These are phyloP conservation scores for Physcomitrellopsis africana DNA, from an alignment of 225 moss, liverwort and hornwort genomes.

Conservation along the genomic window DNA sequence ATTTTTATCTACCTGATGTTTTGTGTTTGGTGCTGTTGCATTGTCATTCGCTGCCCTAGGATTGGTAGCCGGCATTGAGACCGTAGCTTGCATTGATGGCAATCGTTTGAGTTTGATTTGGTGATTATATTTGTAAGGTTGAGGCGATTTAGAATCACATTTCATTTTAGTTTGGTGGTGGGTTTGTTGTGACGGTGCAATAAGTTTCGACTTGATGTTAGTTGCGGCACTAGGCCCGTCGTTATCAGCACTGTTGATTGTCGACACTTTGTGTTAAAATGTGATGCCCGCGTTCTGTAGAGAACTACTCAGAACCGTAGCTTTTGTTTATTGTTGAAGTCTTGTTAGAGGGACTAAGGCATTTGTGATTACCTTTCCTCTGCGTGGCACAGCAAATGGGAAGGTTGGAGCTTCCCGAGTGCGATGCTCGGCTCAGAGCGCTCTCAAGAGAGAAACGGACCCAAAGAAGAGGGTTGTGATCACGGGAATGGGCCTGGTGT, in stretches of 20 bases:
- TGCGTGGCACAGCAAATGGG: slow-evolving; percentile 11
- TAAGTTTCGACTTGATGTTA: not conserved
- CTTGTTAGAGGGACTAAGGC: not conserved
- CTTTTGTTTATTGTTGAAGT: not conserved
- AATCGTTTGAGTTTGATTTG: not conserved
- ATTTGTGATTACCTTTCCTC: not conserved
- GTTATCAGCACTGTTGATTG: not conserved
- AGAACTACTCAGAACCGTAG: not conserved
- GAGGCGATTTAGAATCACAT: not conserved
- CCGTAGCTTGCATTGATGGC: not conserved
- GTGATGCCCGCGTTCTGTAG: not conserved
- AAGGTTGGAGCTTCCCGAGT: slow-evolving; percentile 31
- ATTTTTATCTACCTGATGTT: not conserved
- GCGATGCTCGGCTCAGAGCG: slow-evolving; percentile 55
- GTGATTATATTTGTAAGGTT: not conserved
- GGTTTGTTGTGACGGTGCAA: not conserved
- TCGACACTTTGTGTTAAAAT: not conserved
- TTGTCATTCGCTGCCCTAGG: not conserved
- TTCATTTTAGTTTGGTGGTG: not conserved
- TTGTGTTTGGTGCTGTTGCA: not conserved
- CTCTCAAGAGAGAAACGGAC: slow-evolving; percentile 75
- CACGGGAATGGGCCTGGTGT: slow-evolving; percentile 90
- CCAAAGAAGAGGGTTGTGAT: slow-evolving; percentile 91
- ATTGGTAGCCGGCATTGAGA: not conserved
- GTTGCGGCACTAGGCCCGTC: not conserved